These are phyloP conservation scores for Solanum aculeatissimum DNA, from an alignment of 305 asterid genomes.

Conservation along the genomic window DNA sequence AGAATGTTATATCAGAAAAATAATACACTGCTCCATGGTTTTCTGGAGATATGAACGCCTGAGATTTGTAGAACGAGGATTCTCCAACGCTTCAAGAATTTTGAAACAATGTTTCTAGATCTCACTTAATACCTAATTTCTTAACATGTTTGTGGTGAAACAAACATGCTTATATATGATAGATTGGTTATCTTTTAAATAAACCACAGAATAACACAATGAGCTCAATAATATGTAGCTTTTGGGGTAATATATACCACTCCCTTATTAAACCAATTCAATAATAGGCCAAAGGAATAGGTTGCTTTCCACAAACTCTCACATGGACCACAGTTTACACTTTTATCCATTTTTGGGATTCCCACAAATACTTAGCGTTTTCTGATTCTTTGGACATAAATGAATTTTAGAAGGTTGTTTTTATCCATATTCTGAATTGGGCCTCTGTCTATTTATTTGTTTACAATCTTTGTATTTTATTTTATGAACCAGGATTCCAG, in stretches of 20 bases:
- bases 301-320: not conserved
- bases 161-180: not conserved
- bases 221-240: not conserved
- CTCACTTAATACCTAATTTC: not conserved
- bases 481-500: slow-evolving; percentile 1
- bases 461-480: not conserved
- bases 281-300: not conserved
- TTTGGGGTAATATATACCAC: not conserved
- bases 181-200: not conserved
- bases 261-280: not conserved
- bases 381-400: not conserved
- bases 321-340: not conserved
- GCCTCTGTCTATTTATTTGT: not conserved
- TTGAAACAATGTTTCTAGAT: not conserved
- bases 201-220: not conserved
- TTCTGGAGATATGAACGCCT: not conserved
- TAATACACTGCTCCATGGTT: not conserved
- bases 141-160: not conserved
- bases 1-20: not conserved
- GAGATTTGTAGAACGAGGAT: not conserved
- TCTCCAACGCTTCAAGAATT: not conserved
- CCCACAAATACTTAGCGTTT: not conserved
- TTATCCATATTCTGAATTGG: not conserved
- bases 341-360: not conserved
- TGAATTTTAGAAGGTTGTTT: not conserved